Base-by-base conservation (phyloP, 1,284 basidiomycete species). In the Moesziomyces antarcticus region DNA sequence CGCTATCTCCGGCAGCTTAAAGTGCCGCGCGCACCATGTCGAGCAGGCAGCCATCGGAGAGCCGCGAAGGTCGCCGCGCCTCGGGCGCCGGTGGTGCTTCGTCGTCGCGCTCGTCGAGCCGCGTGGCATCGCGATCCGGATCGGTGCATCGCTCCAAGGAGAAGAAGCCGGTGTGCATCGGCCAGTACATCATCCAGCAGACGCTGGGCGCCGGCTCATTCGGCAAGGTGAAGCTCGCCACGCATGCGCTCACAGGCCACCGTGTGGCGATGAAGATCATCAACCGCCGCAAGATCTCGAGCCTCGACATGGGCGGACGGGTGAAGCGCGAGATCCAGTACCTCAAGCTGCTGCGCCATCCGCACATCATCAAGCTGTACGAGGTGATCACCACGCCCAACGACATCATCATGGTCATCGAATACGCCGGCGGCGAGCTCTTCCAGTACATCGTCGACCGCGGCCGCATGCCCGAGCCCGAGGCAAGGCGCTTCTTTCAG, bases 221-320 rank as follows among this genome's bases (percentile, higher is more conserved):
- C 85, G 96, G 95, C 62, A 97, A 97, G 85, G 96, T 99, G 83
- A 98, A 97, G 88, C 92, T 96, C 88, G 96, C 94, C 35, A 90
- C 90, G 14, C 96, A 99, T 85, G 92, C 92, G 45, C 89, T 97
- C 75, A 98, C 96, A 0, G 94, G 94, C 0, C 93, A 97, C 82
- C 91, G 91, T 77, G 96, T 99, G 45, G 96, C 96, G 4, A 94
- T 99, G 91, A 98, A 98, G 87, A 94, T 93, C 82, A 94, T 98
- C 80, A 94, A 93, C 65, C 94, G 96, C 84, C 92, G 92, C 61
- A 94, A 93, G 80, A 97, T 98, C 66, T 91, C 92, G 73, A 90
- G 91, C 70, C 91, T 93, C 77, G 93, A 94, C 85, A 81, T 82
- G 75, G 81, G 82, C 48, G 78, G 79, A 1, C 58, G 96, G 56